phyloP scores from a whole-genome alignment of 2,329 filamentous ascomycete genomes.

The Didymella arachidicola region DNA sequence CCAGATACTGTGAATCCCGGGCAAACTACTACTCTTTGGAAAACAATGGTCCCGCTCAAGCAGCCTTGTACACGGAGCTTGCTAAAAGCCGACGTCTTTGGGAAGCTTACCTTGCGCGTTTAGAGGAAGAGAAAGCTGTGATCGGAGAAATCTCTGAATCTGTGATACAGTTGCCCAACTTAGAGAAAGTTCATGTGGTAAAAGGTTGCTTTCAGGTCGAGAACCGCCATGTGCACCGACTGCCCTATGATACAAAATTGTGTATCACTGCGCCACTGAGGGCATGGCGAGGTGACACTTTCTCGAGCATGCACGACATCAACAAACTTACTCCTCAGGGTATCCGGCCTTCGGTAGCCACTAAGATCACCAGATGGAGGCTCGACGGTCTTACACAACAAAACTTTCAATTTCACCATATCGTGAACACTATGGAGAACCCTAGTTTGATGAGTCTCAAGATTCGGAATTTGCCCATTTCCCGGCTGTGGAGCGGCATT shows the following conservation, averaged over 20 bases:
- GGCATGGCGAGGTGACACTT: slow-evolving; percentile 9
- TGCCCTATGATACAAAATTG: background rate
- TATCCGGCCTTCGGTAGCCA: background rate
- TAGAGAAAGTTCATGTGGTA: slow-evolving; percentile 1
- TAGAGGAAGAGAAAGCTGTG: slow-evolving; percentile 13
- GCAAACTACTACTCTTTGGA: background rate
- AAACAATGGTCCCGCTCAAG: background rate
- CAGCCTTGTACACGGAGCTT: slow-evolving; percentile 1
- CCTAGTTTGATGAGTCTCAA: background rate
- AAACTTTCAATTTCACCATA: background rate
- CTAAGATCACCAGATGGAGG: background rate
- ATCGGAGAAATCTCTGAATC: background rate
- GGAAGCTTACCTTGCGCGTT: slow-evolving; percentile 15
- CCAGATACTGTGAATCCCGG: slow-evolving; percentile 5
- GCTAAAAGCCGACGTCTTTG: slow-evolving; percentile 16
- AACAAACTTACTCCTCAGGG: background rate
- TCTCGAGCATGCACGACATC: background rate
- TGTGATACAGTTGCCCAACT: background rate
- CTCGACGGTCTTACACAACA: background rate
- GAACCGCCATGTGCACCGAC: background rate
- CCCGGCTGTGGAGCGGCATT: background rate
- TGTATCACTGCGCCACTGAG: slow-evolving; percentile 2
- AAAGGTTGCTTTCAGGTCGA: background rate
- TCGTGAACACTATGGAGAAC: background rate
- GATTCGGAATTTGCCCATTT: background rate